Conservation (phyloP, 345 rosid genomes). For the Syzygium aromaticum region DNA sequence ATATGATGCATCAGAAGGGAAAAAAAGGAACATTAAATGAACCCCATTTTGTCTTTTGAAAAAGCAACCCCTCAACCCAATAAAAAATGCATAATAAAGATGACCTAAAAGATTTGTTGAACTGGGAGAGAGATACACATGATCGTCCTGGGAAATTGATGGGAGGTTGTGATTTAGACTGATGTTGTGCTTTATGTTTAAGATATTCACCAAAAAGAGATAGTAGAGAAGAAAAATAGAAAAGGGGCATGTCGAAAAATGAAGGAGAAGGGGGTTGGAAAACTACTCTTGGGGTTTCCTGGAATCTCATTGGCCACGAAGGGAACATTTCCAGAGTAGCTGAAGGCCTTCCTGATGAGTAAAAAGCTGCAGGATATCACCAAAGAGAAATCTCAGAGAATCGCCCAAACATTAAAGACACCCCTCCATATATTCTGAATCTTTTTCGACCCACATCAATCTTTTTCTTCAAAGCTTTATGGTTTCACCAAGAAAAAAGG, state of each 20-base stretch:
- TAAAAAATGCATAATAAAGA: not conserved
- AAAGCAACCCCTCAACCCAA: not conserved
- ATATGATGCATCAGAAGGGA: not conserved
- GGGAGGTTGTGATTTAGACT: not conserved
- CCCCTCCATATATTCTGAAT: not conserved
- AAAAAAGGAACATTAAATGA: not conserved
- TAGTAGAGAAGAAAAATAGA: not conserved
- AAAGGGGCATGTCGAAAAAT: constrained; percentile 19
- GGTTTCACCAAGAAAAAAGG: not conserved
- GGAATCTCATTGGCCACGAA: constrained; percentile 97
- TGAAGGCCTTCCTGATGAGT: constrained; percentile 47
- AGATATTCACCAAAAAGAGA: not conserved
- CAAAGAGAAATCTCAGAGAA: constrained; percentile 6
- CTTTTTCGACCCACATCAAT: not conserved
- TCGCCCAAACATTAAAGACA: not conserved
- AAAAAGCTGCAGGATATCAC: constrained; percentile 72
- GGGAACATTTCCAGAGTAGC: constrained; percentile 99
- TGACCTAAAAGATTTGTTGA: not conserved
- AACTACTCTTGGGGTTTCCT: constrained; percentile 76
- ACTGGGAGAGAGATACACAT: not conserved
- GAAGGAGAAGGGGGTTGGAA: constrained; percentile 8
- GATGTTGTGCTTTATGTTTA: not conserved
- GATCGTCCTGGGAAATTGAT: not conserved
- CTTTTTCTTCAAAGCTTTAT: not conserved
- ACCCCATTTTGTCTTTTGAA: not conserved